Base-by-base conservation (phyloP, 2,329 filamentous ascomycete genomes). In the Fusarium avenaceum region DNA sequence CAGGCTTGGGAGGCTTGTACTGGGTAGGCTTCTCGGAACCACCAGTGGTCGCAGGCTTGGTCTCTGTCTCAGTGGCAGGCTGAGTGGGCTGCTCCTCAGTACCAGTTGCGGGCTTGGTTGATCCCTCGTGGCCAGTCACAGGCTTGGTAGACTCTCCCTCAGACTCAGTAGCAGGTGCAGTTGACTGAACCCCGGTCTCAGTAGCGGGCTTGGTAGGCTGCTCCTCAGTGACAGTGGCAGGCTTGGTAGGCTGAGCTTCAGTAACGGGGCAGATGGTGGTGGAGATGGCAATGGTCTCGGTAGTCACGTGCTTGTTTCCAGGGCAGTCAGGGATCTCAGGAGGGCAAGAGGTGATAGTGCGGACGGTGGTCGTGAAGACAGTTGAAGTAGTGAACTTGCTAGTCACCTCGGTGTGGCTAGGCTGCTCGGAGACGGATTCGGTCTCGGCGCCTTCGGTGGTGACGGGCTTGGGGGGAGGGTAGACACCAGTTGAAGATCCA, bases 231-330 rank as follows among this genome's bases (percentile, higher is more conserved):
- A 38, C 28, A 14, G 63, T 61, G 4, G 30, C 63, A 10, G 62
- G 58, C 33, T 46, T 57, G 20, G 57, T 65, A 9, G 39, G 26
- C 13, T 42, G 33, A 0, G 43, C 48, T 19, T 67, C 63, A 3
- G 70, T 72, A 4, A 72, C 70, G 10, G 71, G 71, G 44, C 71
- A 72, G 30, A 72, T 20, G 0, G 71, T 72, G 19, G 71, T 72
- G 3, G 63, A 73, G 50, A 72, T 52, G 7, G 71, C 70, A 8
- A 73, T 61, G 19, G 70, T 72, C 61, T 72, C 58, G 0, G 71
- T 74, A 8, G 67, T 70, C 19, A 72, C 38, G 6, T 58, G 60
- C 20, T 59, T 39, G 10, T 59, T 44, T 3, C 48, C 32, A 0
- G 71, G 70, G 24, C 72, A 74, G 19, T 74, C 42, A 2, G 72